Percentiles rank a stretch among this genome's conserved stretches.
Conservation (phyloP, 2,329 filamentous ascomycete species). For the Xylariaceae sp. region DNA sequence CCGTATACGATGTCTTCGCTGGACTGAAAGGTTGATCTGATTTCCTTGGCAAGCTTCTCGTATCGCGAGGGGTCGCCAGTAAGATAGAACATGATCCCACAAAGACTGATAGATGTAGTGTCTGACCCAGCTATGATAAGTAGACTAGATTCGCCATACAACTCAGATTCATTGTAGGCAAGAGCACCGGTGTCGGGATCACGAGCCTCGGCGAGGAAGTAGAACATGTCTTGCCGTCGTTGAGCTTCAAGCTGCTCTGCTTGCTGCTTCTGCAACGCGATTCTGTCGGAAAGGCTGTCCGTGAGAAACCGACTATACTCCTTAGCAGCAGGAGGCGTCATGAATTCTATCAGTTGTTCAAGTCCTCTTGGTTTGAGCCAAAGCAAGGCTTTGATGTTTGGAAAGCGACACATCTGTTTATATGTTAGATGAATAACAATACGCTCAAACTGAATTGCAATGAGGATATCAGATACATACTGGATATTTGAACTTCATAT, state of each 20-base stretch:
- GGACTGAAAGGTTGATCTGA: constrained; percentile 12
- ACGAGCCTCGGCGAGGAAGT: constrained; percentile 20
- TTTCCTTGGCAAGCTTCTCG: constrained; percentile 17
- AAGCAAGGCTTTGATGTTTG: constrained; percentile 4
- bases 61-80: constrained; percentile 5
- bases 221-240: constrained; percentile 23
- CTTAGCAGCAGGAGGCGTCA: constrained; percentile 12
- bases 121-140: constrained; percentile 26
- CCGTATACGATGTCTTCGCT: constrained; percentile 20
- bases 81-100: constrained; percentile 23
- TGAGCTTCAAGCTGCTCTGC: constrained; percentile 14
- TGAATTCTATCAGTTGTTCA: constrained; percentile 7
- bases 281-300: constrained; percentile 17
- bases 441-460: neutral
- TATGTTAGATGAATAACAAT: neutral
- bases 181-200: constrained; percentile 14
- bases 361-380: constrained; percentile 24
- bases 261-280: constrained; percentile 16
- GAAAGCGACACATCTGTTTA: constrained; percentile 15
- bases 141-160: constrained; percentile 18
- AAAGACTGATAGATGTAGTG: constrained; percentile 18
- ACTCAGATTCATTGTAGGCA: constrained; percentile 16
- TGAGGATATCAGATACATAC: constrained; percentile 10
- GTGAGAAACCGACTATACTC: constrained; percentile 17
- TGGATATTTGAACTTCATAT: constrained; percentile 18